Conservation (phyloP, 345 rosid species). For the Iberis pinnata region DNA sequence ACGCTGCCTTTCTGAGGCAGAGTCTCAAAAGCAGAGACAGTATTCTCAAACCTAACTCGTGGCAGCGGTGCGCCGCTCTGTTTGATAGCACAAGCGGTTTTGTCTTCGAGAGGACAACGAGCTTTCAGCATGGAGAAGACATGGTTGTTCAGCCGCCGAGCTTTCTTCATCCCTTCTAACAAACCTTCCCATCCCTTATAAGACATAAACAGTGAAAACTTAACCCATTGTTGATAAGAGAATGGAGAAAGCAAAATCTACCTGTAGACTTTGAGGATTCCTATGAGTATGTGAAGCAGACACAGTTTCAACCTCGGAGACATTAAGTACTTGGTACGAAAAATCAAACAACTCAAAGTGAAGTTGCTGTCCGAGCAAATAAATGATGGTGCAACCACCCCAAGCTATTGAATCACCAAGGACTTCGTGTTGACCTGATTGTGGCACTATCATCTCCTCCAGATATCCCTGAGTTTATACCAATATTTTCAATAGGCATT, state of each 20-base stretch:
- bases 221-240: neutral
- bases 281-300: slow-evolving; percentile 48
- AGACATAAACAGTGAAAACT: neutral
- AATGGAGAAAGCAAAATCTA: slow-evolving; percentile 22
- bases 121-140: slow-evolving; percentile 98
- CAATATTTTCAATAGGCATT: neutral
- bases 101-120: slow-evolving; percentile 93
- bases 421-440: slow-evolving; percentile 47
- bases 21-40: slow-evolving; percentile 94
- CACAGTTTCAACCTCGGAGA: slow-evolving; percentile 84
- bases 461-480: slow-evolving; percentile 58
- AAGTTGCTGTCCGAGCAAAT: slow-evolving; percentile 94
- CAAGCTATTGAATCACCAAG: slow-evolving; percentile 93
- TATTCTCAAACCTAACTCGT: slow-evolving; percentile 84
- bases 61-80: slow-evolving; percentile 95
- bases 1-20: slow-evolving; percentile 78
- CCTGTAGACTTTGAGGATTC: slow-evolving; percentile 60
- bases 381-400: slow-evolving; percentile 97
- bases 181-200: slow-evolving; percentile 81
- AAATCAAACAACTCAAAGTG: slow-evolving; percentile 97
- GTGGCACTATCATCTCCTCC: slow-evolving; percentile 54
- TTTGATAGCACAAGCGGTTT: slow-evolving; percentile 89
- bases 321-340: slow-evolving; percentile 91
- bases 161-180: slow-evolving; percentile 95
- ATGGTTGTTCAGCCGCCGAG: slow-evolving; percentile 89